These are phyloP conservation scores for Didymella sp. DNA, from an alignment of 2,329 filamentous ascomycete genomes.

Conservation along the genomic window DNA sequence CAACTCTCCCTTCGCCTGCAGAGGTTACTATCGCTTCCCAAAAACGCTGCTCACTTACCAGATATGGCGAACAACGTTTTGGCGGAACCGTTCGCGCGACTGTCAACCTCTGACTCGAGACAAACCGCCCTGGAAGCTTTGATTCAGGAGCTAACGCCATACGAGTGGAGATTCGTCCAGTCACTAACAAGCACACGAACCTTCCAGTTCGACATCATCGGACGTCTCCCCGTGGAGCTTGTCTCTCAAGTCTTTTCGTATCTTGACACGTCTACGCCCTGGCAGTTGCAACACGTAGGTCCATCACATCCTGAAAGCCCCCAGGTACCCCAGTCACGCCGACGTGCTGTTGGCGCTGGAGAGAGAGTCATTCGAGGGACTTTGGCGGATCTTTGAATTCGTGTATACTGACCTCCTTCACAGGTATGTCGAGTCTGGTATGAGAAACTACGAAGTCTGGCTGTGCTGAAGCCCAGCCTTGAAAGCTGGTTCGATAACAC, in stretches of 20 bases:
- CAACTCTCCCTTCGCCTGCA: conserved; percentile 5
- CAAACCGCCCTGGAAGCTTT: conserved; percentile 35
- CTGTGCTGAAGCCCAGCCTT: conserved; percentile 31
- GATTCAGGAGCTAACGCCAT: conserved; percentile 32
- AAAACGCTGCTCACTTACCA: background rate
- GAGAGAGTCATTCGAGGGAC: background rate
- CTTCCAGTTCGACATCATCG: conserved; percentile 47
- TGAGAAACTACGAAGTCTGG: conserved; percentile 32
- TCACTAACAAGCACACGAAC: conserved; percentile 24
- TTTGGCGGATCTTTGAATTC: background rate
- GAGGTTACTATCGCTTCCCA: background rate
- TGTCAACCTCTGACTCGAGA: conserved; percentile 25
- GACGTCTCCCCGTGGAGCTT: conserved; percentile 49
- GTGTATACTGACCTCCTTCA: background rate
- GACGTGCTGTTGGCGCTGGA: background rate
- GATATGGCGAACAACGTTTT: conserved; percentile 8
- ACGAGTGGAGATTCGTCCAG: conserved; percentile 42
- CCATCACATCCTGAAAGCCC: background rate
- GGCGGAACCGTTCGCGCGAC: conserved; percentile 24
- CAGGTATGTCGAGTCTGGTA: conserved; percentile 48
- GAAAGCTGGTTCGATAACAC: conserved; percentile 33
- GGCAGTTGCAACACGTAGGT: conserved; percentile 40
- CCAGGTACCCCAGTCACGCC: background rate
- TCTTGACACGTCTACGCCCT: conserved; percentile 40
- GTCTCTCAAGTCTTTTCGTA: conserved; percentile 45